Percentiles rank a stretch among this genome's conserved stretches.
These are phyloP conservation scores for Echites panduratus DNA, from an alignment of 257 asterid genomes.

Conservation along the genomic window DNA sequence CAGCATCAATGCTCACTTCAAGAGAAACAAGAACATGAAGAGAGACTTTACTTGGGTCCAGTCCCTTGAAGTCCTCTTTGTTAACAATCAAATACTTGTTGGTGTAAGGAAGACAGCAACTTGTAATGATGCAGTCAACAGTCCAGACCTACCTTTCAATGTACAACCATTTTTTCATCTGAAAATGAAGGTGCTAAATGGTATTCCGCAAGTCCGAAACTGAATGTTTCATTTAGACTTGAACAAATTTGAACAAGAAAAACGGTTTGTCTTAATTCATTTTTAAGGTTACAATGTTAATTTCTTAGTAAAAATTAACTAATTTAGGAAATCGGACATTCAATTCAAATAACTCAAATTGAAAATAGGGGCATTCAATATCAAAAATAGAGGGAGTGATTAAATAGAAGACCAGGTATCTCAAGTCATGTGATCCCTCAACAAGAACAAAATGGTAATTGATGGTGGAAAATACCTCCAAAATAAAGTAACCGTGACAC, in stretches of 20 bases:
- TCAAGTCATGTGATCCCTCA: not conserved
- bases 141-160: constrained; percentile 10
- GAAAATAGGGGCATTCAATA: too few species aligned
- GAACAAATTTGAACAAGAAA: too few species aligned
- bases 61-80: constrained; percentile 16
- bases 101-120: constrained; percentile 13
- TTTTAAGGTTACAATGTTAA: too few species aligned
- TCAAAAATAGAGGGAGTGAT: too few species aligned
- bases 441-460: not conserved
- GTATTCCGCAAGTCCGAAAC: not conserved
- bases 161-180: constrained; percentile 7
- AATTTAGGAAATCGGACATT: too few species aligned
- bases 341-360: too few species aligned
- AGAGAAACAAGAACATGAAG: constrained; percentile 14
- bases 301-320: too few species aligned
- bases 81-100: constrained; percentile 12
- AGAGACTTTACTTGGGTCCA: constrained; percentile 25
- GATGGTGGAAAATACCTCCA: constrained; percentile 63
- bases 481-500: constrained; percentile 60
- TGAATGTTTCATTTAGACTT: too few species aligned
- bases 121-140: constrained; percentile 15
- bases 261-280: too few species aligned
- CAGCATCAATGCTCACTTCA: constrained; percentile 25
- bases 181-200: constrained; percentile 13
- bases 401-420: not conserved